Evolutionary conservation across 2,329 filamentous ascomycete genomes (phyloP), one percentile per base, ranked within the genome.

Genomic region (Fusarium sp.): DNA sequence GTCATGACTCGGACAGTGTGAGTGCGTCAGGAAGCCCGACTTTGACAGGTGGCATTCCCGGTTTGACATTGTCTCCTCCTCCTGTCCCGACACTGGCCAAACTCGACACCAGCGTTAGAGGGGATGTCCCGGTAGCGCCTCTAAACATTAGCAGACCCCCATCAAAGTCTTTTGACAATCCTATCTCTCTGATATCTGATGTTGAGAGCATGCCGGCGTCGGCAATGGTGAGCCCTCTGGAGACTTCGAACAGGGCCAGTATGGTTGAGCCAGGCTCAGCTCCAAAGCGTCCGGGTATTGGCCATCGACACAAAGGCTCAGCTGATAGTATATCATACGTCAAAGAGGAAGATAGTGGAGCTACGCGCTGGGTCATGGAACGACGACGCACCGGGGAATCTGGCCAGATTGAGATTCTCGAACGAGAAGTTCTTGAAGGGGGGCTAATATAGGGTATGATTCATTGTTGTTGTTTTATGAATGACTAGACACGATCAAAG

Each of bases 241-340:
- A 76, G 27, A 49, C 66, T 44, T 69, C 60, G 25, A 72, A 69
- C 31, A 70, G 66, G 41, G 57, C 57, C 19, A 74, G 61, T 33
- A 66, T 63, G 44, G n/a, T 42, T 19, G 76, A 41, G 5, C 48
- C 67, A 14, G 71, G 55, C 44, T 56, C 60, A 29, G 60, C 41
- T 29, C 72, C 58, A 42, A 67, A 67, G 42, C 72, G 63, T 10
- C 55, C 73, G 2, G 67, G 71, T 14, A 79, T 76, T 45, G 84
- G 85, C n/a, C 87, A 89, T 70, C 81, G 84, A 19, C 83, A 87
- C 72, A 86, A 85, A 72, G 83, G 87, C 55, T 92, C 89, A 49
- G 85, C 90, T 4, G 92, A 93, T 73, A 92, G 90, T 70, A 89
- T 94, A 38, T 91, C 91, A 11, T 94, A 94, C 79, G 86, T 87